Evolutionary conservation across 2,329 filamentous ascomycete genomes (phyloP).

Genomic region (Paraphoma sp.): DNA sequence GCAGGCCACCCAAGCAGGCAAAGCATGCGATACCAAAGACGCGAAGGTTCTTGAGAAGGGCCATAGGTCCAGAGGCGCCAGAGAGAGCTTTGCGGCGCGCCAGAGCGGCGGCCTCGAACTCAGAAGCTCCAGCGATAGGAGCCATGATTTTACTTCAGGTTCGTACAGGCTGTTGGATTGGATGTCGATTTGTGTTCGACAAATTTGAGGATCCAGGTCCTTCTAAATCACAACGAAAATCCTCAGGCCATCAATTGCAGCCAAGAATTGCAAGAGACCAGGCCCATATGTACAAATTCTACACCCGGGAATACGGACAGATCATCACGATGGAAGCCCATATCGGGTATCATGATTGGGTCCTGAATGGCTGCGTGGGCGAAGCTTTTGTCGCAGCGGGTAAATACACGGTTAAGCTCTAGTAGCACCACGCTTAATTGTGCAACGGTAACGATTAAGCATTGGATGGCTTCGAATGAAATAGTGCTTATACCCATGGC

Average conservation of each 20-base stretch:
- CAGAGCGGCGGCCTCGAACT: constrained; percentile 51
- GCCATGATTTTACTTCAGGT: constrained; percentile 37
- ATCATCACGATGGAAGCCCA: constrained; percentile 13
- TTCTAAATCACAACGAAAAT: neutral
- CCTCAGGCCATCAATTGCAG: constrained; percentile 2
- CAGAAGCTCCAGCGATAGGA: constrained; percentile 42
- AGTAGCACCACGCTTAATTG: constrained; percentile 12
- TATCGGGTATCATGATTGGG: constrained; percentile 6
- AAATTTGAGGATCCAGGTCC: constrained; percentile 3
- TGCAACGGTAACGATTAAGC: constrained; percentile 5
- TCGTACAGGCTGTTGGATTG: too few species aligned
- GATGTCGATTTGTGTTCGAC: constrained; percentile 6
- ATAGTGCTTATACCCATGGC: neutral
- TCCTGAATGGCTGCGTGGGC: constrained; percentile 9
- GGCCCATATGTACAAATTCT: constrained; percentile 11
- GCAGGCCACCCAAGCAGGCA: constrained; percentile 57
- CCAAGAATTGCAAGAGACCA: neutral
- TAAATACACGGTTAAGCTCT: constrained; percentile 25
- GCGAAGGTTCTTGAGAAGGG: constrained; percentile 58
- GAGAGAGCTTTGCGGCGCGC: constrained; percentile 50
- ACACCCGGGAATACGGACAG: constrained; percentile 4
- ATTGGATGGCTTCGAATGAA: neutral
- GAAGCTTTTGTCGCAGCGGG: constrained; percentile 16
- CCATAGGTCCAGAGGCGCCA: constrained; percentile 52
- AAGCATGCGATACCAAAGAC: constrained; percentile 64